phyloP scores from a whole-genome alignment of 345 rosid species.

The Carallia pectinifolia region DNA sequence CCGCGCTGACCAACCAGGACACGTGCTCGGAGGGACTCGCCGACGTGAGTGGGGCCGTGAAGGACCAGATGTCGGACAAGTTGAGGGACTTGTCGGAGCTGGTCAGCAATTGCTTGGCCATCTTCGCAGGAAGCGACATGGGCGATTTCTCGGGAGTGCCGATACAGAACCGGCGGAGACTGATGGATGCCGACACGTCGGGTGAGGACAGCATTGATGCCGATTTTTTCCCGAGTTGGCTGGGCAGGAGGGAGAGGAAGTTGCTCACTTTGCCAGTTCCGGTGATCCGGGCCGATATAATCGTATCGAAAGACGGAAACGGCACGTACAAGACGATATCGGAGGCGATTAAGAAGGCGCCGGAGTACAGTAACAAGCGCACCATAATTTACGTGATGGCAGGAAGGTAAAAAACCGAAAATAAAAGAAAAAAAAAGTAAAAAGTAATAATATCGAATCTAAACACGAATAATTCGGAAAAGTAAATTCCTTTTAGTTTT shows the following conservation, averaged over 20 bases:
- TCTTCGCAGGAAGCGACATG: slow-evolving; percentile 47
- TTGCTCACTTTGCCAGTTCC: slow-evolving; percentile 51
- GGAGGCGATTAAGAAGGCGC: slow-evolving; percentile 89
- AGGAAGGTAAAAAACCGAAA: slow-evolving; percentile 59
- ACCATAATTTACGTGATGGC: slow-evolving; percentile 82
- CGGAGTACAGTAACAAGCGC: slow-evolving; percentile 66
- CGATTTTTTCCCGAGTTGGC: slow-evolving; percentile 65
- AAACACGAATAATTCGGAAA: too few species aligned
- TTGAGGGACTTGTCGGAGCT: slow-evolving; percentile 80
- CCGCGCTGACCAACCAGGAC: slow-evolving; percentile 89
- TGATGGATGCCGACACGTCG: slow-evolving; percentile 29
- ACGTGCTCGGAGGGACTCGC: slow-evolving; percentile 85
- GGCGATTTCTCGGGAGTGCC: slow-evolving; percentile 82
- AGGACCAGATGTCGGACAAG: slow-evolving; percentile 54
- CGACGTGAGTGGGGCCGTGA: slow-evolving; percentile 53
- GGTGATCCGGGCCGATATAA: slow-evolving; percentile 72
- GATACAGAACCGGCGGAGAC: slow-evolving; percentile 70
- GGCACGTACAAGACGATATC: slow-evolving; percentile 84
- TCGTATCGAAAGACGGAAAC: slow-evolving; percentile 79
- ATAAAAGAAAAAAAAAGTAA: not conserved
- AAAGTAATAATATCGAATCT: too few species aligned
- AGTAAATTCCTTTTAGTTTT: too few species aligned
- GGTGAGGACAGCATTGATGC: not conserved
- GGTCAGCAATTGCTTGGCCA: slow-evolving; percentile 86
- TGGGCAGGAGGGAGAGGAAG: slow-evolving; percentile 55